Base-by-base conservation (phyloP, 2,329 filamentous ascomycete genomes). In the Apiospora pterosperma region DNA sequence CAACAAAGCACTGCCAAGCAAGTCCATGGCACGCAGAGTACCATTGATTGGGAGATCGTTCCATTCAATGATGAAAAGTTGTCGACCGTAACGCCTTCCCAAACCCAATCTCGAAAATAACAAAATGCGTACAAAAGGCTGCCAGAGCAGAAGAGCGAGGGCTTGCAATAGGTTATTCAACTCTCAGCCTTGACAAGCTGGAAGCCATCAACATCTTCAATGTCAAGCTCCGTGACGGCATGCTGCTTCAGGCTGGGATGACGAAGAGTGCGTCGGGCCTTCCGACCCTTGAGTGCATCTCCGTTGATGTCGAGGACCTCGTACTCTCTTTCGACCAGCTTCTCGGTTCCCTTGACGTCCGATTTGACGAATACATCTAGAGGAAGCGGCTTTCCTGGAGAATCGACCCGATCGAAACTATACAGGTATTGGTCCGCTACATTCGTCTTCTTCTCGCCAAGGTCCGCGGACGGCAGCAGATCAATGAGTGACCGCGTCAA, bases 251-350 rank as follows among this genome's bases (percentile, higher is more conserved):
- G 67, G 65, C 66, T 73, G 70, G 71, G 70, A 14, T 70, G 71
- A 21, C 80, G 78, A 63, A 83, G 71, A 62, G 77, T 76, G 62
- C 75, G 75, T 19, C 79, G 78, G 16, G 79, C 81, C 76, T 78
- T 80, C 44, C 77, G 75, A 44, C 81, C 81, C 69, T 76, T 78
- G 41, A 82, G 74, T 2, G 78, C 72, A 42, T 82, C 76, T 23
- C 81, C 81, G 55, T 82, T 80, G 67, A 67, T 75, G 67, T 83
- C 81, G 16, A 83, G 67, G 34, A 83, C 77, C 72, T 82, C 80
- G 68, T 82, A 83, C 71, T 83, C 81, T 68, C 79, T 79, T 73
- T 81, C 79, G 48, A 82, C 76, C 61, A 82, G 72, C 68, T 76
- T 78, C 71, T 82, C 81, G 36, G 79, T 83, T 61, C 77, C 79